phyloP scores from a whole-genome alignment of 2,329 filamentous ascomycete species.

The Neonectria hederae region DNA sequence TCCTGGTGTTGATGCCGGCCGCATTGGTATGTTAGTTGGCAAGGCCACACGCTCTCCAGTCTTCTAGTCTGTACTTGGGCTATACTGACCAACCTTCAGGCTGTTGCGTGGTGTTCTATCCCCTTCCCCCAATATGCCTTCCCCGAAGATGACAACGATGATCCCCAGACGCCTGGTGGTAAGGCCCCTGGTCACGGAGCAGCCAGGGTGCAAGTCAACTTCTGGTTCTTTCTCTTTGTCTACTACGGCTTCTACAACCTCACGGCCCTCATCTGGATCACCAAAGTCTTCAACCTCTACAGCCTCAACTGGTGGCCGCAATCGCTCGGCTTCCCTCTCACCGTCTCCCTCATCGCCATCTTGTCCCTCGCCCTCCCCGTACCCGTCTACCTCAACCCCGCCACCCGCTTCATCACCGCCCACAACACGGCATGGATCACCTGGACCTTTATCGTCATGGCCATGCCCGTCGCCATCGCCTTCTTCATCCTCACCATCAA shows the following conservation, averaged over 20 bases:
- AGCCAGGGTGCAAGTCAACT: constrained; percentile 71
- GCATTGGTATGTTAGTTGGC: constrained; percentile 59
- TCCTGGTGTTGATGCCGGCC: constrained; percentile 70
- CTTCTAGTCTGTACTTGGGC: not conserved
- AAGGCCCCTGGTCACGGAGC: constrained; percentile 69
- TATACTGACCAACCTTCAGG: constrained; percentile 49
- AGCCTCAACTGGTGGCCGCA: constrained; percentile 77
- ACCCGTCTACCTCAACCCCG: constrained; percentile 65
- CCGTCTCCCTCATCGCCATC: constrained; percentile 68
- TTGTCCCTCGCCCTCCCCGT: constrained; percentile 69
- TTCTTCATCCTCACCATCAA: constrained; percentile 71
- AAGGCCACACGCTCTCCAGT: not conserved
- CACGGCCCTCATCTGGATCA: constrained; percentile 75
- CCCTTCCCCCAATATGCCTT: constrained; percentile 72
- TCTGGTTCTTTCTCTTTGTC: constrained; percentile 76
- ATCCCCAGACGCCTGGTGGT: constrained; percentile 41
- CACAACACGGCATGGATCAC: constrained; percentile 76
- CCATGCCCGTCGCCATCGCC: constrained; percentile 72
- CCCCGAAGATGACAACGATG: constrained; percentile 52
- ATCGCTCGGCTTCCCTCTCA: constrained; percentile 71
- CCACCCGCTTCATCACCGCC: constrained; percentile 61
- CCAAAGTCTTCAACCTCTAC: constrained; percentile 77
- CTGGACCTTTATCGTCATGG: constrained; percentile 77
- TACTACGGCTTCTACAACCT: constrained; percentile 77
- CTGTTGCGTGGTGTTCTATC: constrained; percentile 71